Base-by-base conservation (phyloP, 345 rosid species). In the Populus pruinosa region DNA sequence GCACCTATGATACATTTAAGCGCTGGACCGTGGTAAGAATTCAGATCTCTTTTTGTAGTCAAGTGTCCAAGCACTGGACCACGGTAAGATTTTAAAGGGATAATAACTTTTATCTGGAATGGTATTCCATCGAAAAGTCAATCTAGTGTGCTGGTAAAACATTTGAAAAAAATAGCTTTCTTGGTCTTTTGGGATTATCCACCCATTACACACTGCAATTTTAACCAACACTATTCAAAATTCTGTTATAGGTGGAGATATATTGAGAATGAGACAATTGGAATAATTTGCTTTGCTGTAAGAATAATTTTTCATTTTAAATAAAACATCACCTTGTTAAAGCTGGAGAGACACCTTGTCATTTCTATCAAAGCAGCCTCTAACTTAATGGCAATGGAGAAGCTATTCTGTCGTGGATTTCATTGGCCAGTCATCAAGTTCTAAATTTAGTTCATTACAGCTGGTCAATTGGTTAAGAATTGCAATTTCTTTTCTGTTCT, bases 1-100 rank as follows among this genome's bases (percentile, higher is more conserved):
- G 98, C 85, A 93, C 92, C 7, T 96, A 93, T 59, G 98, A 96
- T 70, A 90, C 94, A 67, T 96, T 91, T 80, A 96, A 92, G 86
- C 92, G 97, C 44, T 93, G 97, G 99, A 72, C 88, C 69, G 84
- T 88, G 97, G 99, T 92, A 87, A 67, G 84, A 38, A 25, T 79
- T 65, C 73, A 6, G 21, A 27, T 73, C 71, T 61, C 61, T 23
- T 20, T 77, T 79, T 66, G 38, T 43, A 18, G 41, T 68, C 3
- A 41, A n/a, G 71, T 62, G 55, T 44, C 53, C 23, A 23, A 56
- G 63, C 25, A 56, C 13, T n/a, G 63, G 63, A 56, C 14, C 29
- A 9, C 4, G 13, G 14, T 56, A 56, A 56, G 63, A 21, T 56
- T 56, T 10, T n/a, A 56, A 56, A 56, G 11, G 13, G 27, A n/a